phyloP scores from a whole-genome alignment of 2,329 filamentous ascomycete genomes.

The Fusarium sambucinum region DNA sequence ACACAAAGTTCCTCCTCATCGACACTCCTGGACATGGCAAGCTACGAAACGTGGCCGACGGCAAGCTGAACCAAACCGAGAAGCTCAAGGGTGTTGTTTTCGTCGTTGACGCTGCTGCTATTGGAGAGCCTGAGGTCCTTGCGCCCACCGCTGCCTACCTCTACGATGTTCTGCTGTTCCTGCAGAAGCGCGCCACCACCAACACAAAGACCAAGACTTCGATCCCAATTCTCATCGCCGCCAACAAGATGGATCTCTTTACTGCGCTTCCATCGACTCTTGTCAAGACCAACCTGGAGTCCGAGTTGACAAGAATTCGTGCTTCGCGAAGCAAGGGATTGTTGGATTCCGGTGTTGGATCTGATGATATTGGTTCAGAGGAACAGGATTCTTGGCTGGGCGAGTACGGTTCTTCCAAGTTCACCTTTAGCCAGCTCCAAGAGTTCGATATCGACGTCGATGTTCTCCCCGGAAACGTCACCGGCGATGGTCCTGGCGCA shows the following conservation, averaged over 20 bases:
- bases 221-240: slow-evolving; percentile 84
- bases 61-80: slow-evolving; percentile 58
- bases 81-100: slow-evolving; percentile 83
- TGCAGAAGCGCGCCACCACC: slow-evolving; percentile 79
- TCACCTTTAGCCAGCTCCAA: slow-evolving; percentile 83
- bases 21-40: slow-evolving; percentile 98
- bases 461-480: slow-evolving; percentile 80
- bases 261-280: slow-evolving; percentile 85
- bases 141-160: slow-evolving; percentile 84
- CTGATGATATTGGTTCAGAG: slow-evolving; percentile 69
- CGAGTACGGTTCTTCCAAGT: slow-evolving; percentile 80
- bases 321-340: slow-evolving; percentile 82
- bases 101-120: slow-evolving; percentile 84
- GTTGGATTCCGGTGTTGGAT: slow-evolving; percentile 81
- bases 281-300: slow-evolving; percentile 80
- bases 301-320: slow-evolving; percentile 83
- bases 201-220: slow-evolving; percentile 53
- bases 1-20: slow-evolving; percentile 79
- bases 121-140: slow-evolving; percentile 70
- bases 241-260: slow-evolving; percentile 96
- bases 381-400: slow-evolving; percentile 90
- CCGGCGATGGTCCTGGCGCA: slow-evolving; percentile 74
- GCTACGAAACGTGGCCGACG: slow-evolving; percentile 78
- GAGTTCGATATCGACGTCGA: slow-evolving; percentile 85
- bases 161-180: slow-evolving; percentile 84